Evolutionary conservation across 805 yeast genomes (phyloP), one percentile per base, ranked within the genome.

Genomic region (Candida vaughaniae): DNA sequence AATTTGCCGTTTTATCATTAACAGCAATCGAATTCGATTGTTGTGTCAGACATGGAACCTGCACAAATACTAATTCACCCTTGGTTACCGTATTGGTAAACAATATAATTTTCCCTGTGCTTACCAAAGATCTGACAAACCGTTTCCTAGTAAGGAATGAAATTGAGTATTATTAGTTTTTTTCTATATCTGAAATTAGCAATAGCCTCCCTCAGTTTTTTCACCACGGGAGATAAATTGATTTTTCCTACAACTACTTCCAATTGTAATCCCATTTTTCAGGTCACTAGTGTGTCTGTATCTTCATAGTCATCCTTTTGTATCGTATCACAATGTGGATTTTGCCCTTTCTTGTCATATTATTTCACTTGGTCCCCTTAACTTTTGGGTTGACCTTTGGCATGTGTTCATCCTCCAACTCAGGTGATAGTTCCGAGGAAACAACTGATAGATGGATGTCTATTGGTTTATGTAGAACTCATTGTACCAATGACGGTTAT

Each of bases 381-480:
- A 12, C 35, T 10, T 2, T 8, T 6, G 41, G 29, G 5, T 22
- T 48, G 22, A 29, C 22, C 2, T 36, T 44, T 16, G 48, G 43
- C 12, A 34, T 47, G 29, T 62, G 68, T 33, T 52, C 66, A 6
- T 47, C 46, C 19, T 25, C 35, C 12, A 60, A 60, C 42, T 35
- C 56, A 3, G 48, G 45, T 14, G 25, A 35, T 11, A 44, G 41
- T 8, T 40, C 30, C 15, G 17, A 35, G 16, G 38, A 32, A 14
- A 27, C 42, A 7, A 41, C 53, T 11, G 9, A 41, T 33, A 39
- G 45, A 23, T 63, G 22, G 35, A 62, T 65, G 71, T 67, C 75
- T 20, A 74, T 69, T 45, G 88, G 88, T 3, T 52, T 49, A 8
- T 81, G 88, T 51, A 48, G 65, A 3, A 64, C 59, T 30, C 54